Percentiles rank a stretch among this genome's conserved stretches.
phyloP scores from a whole-genome alignment of 2,329 filamentous ascomycete species.

The Aspergillus fumigatus region DNA sequence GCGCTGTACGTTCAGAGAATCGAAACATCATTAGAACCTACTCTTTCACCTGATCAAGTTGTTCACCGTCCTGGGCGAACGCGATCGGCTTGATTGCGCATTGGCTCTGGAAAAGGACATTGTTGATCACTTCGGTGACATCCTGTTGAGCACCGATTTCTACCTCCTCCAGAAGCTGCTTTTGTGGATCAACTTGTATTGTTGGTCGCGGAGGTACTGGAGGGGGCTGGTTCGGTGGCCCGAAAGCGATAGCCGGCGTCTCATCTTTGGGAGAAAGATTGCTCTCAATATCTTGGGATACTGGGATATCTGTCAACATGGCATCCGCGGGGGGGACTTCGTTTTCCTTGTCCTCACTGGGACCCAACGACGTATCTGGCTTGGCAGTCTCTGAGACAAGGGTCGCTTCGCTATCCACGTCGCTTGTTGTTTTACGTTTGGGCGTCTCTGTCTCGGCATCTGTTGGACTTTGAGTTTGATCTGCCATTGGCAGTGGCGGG shows the following conservation, averaged over 20 bases:
- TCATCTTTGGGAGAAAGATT: slow-evolving; percentile 5
- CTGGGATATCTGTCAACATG: slow-evolving; percentile 19
- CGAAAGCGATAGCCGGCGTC: slow-evolving; percentile 15
- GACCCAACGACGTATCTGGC: slow-evolving; percentile 13
- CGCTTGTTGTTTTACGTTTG: slow-evolving; percentile 25
- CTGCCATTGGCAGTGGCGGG: slow-evolving; percentile 27
- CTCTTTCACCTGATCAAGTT: slow-evolving; percentile 74
- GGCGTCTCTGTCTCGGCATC: slow-evolving; percentile 11
- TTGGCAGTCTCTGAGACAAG: slow-evolving; percentile 30
- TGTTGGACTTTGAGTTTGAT: slow-evolving; percentile 16
- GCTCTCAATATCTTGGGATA: slow-evolving; percentile 6
- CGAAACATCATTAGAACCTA: slow-evolving; percentile 19
- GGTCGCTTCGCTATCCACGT: slow-evolving; percentile 31
- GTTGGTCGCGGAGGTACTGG: slow-evolving; percentile 55
- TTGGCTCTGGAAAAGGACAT: slow-evolving; percentile 84
- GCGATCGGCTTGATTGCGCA: slow-evolving; percentile 74
- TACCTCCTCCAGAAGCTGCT: slow-evolving; percentile 45
- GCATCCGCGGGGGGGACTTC: slow-evolving; percentile 18
- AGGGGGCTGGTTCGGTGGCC: slow-evolving; percentile 48
- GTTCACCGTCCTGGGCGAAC: slow-evolving; percentile 65
- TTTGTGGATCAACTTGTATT: slow-evolving; percentile 28
- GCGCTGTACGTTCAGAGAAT: not conserved
- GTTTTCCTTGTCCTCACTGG: slow-evolving; percentile 39
- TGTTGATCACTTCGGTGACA: slow-evolving; percentile 91
- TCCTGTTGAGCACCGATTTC: slow-evolving; percentile 77